Evolutionary conservation across 192 early-diverging fungal genomes (phyloP), one percentile per base, ranked within the genome.

Genomic region (Pecoramyces ruminantium): DNA sequence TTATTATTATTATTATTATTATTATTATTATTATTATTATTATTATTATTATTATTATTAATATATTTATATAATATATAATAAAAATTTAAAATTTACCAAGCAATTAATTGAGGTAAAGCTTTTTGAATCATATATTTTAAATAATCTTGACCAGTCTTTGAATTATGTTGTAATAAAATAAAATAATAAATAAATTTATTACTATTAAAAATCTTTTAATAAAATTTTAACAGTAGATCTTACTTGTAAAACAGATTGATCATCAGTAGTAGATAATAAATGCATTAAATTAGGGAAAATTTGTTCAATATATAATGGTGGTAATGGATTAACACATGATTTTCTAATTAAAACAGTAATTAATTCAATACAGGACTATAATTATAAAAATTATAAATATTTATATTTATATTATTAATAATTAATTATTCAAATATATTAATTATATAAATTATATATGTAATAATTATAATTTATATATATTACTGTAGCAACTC

Each of bases 141-240:
- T 21, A 99, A 85, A 34, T 93, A 95, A 39, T 94, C 88, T 86
- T 96, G 93, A 12, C 95, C 95, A 81, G 93, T 96, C 84, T 90
- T 30, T 82, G 17, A 13, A 16, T 28, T 2, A 9, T n/a, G 21
- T 29, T 39, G 38, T 27, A 34, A 58, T 38, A 28, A 77, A 51
- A 77, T 28, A 6, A 11, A 38, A 29, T n/a, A n/a, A n/a, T n/a
- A n/a, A n/a, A n/a, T n/a, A n/a, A n/a, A n/a, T n/a, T n/a, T n/a
- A n/a, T n/a, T n/a, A n/a, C n/a, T n/a, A n/a, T n/a, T n/a, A n/a
- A n/a, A n/a, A n/a, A n/a, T n/a, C n/a, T n/a, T n/a, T n/a, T n/a
- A n/a, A n/a, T n/a, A n/a, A n/a, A n/a, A n/a, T n/a, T n/a, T n/a
- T n/a, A n/a, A n/a, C n/a, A n/a, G n/a, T n/a, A n/a, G n/a, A n/a